Percentiles rank a stretch among this genome's conserved stretches.
Evolutionary conservation across 2,329 filamentous ascomycete genomes (phyloP).

Genomic region (Colletotrichum sp.): DNA sequence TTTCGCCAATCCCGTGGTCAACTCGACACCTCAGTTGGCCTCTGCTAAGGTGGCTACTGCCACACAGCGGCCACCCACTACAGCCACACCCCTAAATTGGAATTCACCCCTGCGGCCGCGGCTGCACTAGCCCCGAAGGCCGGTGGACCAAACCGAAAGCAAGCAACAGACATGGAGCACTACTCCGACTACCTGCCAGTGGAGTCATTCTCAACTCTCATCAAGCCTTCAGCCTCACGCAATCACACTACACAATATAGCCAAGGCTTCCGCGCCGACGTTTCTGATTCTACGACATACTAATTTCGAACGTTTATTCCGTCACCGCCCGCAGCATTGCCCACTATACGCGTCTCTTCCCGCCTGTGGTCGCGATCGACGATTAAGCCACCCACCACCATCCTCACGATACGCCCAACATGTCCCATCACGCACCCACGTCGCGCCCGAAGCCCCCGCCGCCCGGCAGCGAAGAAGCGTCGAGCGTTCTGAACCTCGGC

Average conservation of each 20-base stretch:
- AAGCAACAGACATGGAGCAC: not conserved
- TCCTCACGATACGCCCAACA: not conserved
- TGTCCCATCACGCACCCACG: conserved; percentile 37
- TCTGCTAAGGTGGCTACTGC: not conserved
- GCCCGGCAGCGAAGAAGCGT: conserved; percentile 87
- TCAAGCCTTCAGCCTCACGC: conserved; percentile 7
- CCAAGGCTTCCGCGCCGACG: not conserved
- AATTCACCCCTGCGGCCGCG: not conserved
- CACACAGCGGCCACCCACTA: not conserved
- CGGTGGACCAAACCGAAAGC: not conserved
- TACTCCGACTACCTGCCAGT: not conserved
- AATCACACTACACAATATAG: not conserved
- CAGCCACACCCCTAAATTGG: not conserved
- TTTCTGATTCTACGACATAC: not conserved
- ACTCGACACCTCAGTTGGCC: not conserved
- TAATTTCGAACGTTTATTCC: not conserved
- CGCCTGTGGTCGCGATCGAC: not conserved
- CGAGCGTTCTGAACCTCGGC: conserved; percentile 81
- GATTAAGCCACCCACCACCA: not conserved
- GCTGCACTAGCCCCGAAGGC: conserved; percentile 5
- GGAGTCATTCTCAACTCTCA: not conserved
- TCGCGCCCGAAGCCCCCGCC: conserved; percentile 72
- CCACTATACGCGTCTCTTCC: not conserved
- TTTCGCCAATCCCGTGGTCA: not conserved
- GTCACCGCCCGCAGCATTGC: not conserved